Percentiles rank a stretch among this genome's conserved stretches.
phyloP scores from a whole-genome alignment of 2,329 filamentous ascomycete species.

The Colletotrichum horii region DNA sequence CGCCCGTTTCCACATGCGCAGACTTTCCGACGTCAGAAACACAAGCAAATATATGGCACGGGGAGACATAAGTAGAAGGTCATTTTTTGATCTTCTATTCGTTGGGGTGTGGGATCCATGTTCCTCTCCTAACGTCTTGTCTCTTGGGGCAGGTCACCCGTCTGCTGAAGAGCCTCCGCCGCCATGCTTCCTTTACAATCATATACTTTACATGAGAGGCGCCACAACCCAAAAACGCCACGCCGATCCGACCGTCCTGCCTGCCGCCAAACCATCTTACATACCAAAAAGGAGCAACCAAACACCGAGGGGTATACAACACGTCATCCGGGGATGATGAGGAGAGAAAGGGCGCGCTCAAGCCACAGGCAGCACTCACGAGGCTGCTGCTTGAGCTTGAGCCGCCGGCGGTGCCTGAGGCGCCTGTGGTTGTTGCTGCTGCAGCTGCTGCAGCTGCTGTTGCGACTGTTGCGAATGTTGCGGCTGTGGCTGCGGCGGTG shows the following conservation, averaged over 20 bases:
- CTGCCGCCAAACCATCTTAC: constrained; percentile 8
- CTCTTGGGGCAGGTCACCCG: neutral
- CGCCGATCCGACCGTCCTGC: constrained; percentile 16
- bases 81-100: constrained; percentile 12
- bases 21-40: neutral
- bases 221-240: constrained; percentile 14
- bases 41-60: neutral
- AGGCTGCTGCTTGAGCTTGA: constrained; percentile 4
- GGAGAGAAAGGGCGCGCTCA: constrained; percentile 1
- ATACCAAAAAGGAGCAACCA: constrained; percentile 15
- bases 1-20: neutral
- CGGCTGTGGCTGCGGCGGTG: constrained; percentile 19
- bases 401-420: constrained; percentile 6
- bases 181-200: constrained; percentile 4
- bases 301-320: constrained; percentile 23
- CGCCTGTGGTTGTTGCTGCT: constrained; percentile 26
- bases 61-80: neutral
- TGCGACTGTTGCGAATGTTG: constrained; percentile 25
- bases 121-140: neutral
- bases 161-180: neutral
- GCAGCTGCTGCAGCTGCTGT: constrained; percentile 25
- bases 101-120: constrained; percentile 5
- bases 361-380: neutral
- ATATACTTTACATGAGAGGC: constrained; percentile 19
- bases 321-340: constrained; percentile 12